phyloP scores from a whole-genome alignment of 345 rosid species.

The Syzygium grande region DNA sequence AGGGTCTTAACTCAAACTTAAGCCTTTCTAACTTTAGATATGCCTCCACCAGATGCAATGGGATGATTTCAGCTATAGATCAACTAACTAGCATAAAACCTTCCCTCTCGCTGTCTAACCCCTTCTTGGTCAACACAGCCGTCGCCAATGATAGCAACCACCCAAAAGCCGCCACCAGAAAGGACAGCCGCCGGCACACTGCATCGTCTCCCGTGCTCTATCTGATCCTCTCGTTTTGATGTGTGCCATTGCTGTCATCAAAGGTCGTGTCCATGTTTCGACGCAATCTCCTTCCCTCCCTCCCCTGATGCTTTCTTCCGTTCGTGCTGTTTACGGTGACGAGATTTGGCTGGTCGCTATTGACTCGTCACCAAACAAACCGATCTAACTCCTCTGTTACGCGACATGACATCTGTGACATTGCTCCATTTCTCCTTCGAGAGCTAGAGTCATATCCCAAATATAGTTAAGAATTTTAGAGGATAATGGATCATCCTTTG shows the following conservation, averaged over 20 bases:
- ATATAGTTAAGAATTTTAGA: neutral
- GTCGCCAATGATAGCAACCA: neutral
- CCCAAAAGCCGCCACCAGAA: neutral
- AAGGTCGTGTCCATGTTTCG: neutral
- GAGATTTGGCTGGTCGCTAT: neutral
- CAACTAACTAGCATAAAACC: neutral
- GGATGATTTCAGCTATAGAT: neutral
- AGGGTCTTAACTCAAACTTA: neutral
- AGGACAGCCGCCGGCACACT: neutral
- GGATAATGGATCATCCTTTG: neutral
- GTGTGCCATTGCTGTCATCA: neutral
- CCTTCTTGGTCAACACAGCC: neutral
- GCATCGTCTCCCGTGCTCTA: neutral
- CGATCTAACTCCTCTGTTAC: neutral
- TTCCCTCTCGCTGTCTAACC: neutral
- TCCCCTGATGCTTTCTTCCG: neutral
- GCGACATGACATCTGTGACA: neutral
- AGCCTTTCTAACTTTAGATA: neutral
- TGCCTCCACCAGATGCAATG: neutral
- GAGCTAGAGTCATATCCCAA: neutral
- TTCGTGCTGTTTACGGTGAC: neutral
- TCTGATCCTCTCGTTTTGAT: neutral
- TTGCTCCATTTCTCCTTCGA: neutral
- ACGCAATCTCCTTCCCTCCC: neutral
- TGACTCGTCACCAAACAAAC: neutral